Evolutionary conservation across 2,329 filamentous ascomycete genomes (phyloP).

Genomic region (Juglanconis juglandina): DNA sequence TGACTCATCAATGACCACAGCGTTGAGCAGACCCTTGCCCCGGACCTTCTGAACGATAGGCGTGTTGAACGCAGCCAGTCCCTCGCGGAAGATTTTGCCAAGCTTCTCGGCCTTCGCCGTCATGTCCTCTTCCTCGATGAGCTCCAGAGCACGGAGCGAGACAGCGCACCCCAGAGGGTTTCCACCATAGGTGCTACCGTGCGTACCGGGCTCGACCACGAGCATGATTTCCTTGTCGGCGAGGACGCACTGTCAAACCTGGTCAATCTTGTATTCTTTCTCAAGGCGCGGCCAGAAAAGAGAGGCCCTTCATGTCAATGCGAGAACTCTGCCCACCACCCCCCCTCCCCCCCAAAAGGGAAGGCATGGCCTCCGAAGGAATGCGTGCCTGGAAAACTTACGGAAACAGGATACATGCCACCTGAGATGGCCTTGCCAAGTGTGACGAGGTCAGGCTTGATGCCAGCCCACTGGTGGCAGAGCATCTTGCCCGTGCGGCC

Average conservation of each 20-base stretch:
- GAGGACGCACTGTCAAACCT: slow-evolving; percentile 59
- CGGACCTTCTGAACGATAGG: slow-evolving; percentile 79
- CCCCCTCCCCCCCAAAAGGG: neutral
- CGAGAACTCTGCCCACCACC: neutral
- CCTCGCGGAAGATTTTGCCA: slow-evolving; percentile 78
- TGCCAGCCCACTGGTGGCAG: slow-evolving; percentile 88
- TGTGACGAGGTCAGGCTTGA: slow-evolving; percentile 92
- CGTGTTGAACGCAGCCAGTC: slow-evolving; percentile 69
- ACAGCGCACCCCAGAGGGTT: slow-evolving; percentile 95
- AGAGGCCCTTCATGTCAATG: no score
- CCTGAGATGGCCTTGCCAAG: slow-evolving; percentile 97
- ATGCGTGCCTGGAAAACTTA: neutral
- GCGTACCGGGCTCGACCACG: slow-evolving; percentile 91
- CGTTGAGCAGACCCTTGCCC: slow-evolving; percentile 92
- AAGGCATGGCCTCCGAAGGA: neutral
- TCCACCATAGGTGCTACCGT: slow-evolving; percentile 97
- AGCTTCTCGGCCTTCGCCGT: slow-evolving; percentile 77
- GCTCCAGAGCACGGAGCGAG: slow-evolving; percentile 89
- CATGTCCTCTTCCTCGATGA: slow-evolving; percentile 88
- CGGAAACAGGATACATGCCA: slow-evolving; percentile 89
- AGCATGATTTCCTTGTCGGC: slow-evolving; percentile 90
- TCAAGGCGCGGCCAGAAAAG: neutral
- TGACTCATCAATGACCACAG: slow-evolving; percentile 89
- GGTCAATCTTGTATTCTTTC: neutral
- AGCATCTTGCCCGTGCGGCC: slow-evolving; percentile 91